Evolutionary conservation across 2,329 filamentous ascomycete species (phyloP), one percentile per base, ranked within the genome.

Genomic region (Magnaporthales sp.): DNA sequence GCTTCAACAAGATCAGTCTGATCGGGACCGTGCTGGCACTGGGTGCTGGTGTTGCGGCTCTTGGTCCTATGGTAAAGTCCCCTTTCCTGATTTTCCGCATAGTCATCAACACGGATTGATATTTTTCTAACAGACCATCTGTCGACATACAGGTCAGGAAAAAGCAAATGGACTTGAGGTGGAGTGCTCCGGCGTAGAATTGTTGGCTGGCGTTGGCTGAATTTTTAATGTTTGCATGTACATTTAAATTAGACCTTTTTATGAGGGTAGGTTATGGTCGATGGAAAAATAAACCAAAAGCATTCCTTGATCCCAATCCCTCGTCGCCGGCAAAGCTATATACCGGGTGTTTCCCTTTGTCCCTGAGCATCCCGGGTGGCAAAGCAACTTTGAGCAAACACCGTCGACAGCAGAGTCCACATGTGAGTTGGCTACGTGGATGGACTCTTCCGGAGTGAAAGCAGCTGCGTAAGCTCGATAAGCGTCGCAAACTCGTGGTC

Each of bases 1-100:
- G 92, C 2, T 99, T 99, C 77, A 95, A 94, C 75, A 97, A 96
- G 81, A 75, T 93, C 67, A 91, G 93, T 71, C 86, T 99, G 74
- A 77, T 97, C 51, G 83, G 86, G 19, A 99, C 95, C 0, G 93
- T 99, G 51, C 81, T 90, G 56, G 94, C 92, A 22, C 82, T 98
- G 71, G 86, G 86, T 62, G 83, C 86, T 54, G 93, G 92, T 62
- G 94, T 97, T 19, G 77, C 89, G 70, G 85, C 91, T 67, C 81
- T 98, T 73, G 89, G 89, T 66, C 95, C 95, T 30, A 87, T 98
- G 86, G 95, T 97, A 83, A 82, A 67, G 63, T 62, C 38, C 15
- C 22, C 8, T 13, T n/a, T 10, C 1, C 2, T 13, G 11, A 1
- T 51, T 9, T 3, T 3, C 10, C 19, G n/a, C 31, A 8, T 31